phyloP scores from a whole-genome alignment of 441 rosid species.

The Brassica balearica region DNA sequence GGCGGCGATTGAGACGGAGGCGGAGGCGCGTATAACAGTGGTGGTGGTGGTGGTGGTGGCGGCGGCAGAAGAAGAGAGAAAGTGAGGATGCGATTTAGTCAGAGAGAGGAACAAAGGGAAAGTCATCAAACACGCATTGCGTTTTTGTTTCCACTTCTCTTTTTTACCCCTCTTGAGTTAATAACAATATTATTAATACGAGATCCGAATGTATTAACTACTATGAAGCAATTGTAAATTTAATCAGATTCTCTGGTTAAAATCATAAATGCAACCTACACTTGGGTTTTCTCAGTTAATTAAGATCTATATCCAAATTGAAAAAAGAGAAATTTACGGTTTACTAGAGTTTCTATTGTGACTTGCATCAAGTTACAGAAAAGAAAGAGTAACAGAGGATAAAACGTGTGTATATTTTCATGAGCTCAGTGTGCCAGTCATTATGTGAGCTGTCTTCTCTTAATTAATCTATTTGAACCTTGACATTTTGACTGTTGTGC shows the following conservation, averaged over 20 bases:
- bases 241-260: neutral
- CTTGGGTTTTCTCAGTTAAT: neutral
- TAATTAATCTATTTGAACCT: no score
- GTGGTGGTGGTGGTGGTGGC: conserved; percentile 19
- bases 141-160: conserved; percentile 41
- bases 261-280: neutral
- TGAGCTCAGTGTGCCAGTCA: no score
- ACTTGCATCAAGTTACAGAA: no score
- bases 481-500: no score
- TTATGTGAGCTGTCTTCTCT: no score
- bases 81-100: conserved; percentile 49
- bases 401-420: no score
- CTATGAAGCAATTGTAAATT: neutral
- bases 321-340: no score
- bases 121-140: conserved; percentile 43
- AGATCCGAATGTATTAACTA: neutral
- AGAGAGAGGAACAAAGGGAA: conserved; percentile 49
- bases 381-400: no score
- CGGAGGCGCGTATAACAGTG: conserved; percentile 34
- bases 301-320: no score
- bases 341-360: no score
- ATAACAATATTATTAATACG: neutral
- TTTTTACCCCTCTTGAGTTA: conserved; percentile 30
- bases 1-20: conserved; percentile 18
- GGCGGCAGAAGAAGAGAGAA: conserved; percentile 24